Conservation (phyloP, 139 green algal species). For the Chlorella sp. region DNA sequence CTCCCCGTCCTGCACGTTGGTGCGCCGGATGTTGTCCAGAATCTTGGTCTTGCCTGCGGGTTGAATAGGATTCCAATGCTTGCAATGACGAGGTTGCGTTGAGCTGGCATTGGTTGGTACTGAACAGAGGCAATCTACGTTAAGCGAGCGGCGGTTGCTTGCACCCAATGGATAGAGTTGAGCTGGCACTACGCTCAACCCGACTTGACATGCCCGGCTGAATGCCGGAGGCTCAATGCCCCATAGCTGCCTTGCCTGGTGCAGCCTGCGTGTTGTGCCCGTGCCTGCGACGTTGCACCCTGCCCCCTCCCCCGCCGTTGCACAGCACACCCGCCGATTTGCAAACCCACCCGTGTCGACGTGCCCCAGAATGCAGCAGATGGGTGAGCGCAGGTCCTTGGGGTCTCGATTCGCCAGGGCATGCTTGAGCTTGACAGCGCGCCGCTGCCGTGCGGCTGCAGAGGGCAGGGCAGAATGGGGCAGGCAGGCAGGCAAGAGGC, state of each 20-base stretch:
- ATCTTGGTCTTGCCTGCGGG: conserved; percentile 97
- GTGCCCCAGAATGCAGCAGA: conserved; percentile 99
- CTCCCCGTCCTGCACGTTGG: conserved; percentile 98
- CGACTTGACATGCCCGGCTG: too few relatives aligned
- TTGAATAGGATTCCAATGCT: not conserved
- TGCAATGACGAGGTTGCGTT: not conserved
- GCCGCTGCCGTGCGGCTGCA: conserved; percentile 56
- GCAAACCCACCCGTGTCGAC: conserved; percentile 95
- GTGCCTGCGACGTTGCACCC: too few relatives aligned
- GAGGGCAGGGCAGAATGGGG: not conserved
- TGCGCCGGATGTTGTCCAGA: conserved; percentile 97
- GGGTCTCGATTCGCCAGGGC: conserved; percentile 67
- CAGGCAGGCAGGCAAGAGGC: not conserved
- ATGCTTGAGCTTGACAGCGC: conserved; percentile 64
- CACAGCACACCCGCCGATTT: too few relatives aligned
- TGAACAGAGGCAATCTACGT: not conserved
- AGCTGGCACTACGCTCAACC: too few relatives aligned
- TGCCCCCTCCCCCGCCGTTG: too few relatives aligned
- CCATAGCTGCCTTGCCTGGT: too few relatives aligned
- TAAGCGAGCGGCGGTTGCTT: not conserved
- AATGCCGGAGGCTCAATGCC: too few relatives aligned
- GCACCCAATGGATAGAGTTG: too few relatives aligned
- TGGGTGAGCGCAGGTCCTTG: conserved; percentile 93
- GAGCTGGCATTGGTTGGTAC: not conserved
- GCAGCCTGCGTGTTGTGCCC: too few relatives aligned